phyloP scores from a whole-genome alignment of 1,284 basidiomycete species.

The Mycosarcoma maydis region DNA sequence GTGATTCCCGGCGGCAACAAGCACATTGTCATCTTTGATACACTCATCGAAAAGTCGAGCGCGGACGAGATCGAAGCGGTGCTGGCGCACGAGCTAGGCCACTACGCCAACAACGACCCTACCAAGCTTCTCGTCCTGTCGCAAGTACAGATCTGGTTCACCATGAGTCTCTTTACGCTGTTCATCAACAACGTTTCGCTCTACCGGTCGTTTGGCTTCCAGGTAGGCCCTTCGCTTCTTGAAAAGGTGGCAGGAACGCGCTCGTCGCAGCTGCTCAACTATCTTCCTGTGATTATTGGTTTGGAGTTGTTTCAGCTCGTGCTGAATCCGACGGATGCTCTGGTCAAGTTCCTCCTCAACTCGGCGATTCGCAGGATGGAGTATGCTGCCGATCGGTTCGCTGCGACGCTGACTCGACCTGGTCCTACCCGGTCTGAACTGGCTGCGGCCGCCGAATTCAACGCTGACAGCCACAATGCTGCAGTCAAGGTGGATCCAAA shows the following conservation, averaged over 20 bases:
- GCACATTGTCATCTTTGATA: constrained; percentile 90
- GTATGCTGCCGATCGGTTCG: constrained; percentile 62
- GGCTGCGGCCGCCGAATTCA: constrained; percentile 39
- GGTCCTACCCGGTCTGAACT: constrained; percentile 42
- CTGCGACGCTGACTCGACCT: constrained; percentile 49
- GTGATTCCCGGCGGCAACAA: constrained; percentile 64
- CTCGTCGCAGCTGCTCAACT: constrained; percentile 34
- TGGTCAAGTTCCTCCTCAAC: constrained; percentile 63
- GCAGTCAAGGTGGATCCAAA: constrained; percentile 31
- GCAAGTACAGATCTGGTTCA: constrained; percentile 85
- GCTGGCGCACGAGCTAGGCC: constrained; percentile 85
- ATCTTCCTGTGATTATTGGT: constrained; percentile 62
- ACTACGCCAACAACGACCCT: constrained; percentile 75
- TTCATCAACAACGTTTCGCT: constrained; percentile 84
- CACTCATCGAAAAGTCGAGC: constrained; percentile 87
- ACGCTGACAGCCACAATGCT: constrained; percentile 21
- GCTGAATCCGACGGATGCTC: constrained; percentile 56
- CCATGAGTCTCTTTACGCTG: constrained; percentile 87
- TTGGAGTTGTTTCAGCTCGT: constrained; percentile 66
- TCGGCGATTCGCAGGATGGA: constrained; percentile 59
- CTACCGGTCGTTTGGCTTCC: constrained; percentile 86
- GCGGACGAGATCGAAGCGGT: constrained; percentile 72
- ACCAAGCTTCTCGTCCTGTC: constrained; percentile 85
- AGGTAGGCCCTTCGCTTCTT: constrained; percentile 33
- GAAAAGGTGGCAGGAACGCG: constrained; percentile 29